Base-by-base conservation (phyloP, 805 yeast genomes). In the Debaryomyces maramus region DNA sequence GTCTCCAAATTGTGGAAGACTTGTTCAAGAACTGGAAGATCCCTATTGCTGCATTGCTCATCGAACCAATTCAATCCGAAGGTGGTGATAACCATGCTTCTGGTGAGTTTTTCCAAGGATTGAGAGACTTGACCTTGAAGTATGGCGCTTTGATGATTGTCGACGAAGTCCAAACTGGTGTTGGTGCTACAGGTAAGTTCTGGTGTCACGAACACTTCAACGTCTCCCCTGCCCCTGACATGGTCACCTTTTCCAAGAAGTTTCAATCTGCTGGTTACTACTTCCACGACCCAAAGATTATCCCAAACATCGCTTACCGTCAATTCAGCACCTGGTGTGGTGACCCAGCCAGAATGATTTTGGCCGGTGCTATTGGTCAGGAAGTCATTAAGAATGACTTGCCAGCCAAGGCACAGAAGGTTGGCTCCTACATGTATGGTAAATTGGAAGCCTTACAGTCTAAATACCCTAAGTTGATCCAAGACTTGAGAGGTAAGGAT, bases 271-370 rank as follows among this genome's bases (percentile, higher is more conserved):
- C 87, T 3, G 88, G 88, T 31, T 82, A 79, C 65, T 82, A 72
- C 65, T 82, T 77, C 71, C 72, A 72, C 45, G 80, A 81, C 60
- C 74, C 75, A 10, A 70, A 70, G 13, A 72, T 81, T 54, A 75
- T 77, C 46, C 85, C 86, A 35, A 73, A 72, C 48, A 70, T 70
- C 51, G 75, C 86, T 18, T 82, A 77, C 64, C 73, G 87, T 65
- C 87, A 81, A 56, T 82, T 82, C 68, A 82, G 82, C 72, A 82
- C 88, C 44, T 82, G 88, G 88, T 81, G 86, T 61, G 88, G 87
- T 50, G 87, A 82, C 58, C 85, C 87, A 46, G 75, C 85, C 11
- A 78, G 78, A 64, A 82, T 83, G 58, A 65, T 81, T 39, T 72
- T 88, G 53, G 85, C 90, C 41, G 81, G 84, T 56, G 80, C 87